These are phyloP conservation scores for Thermothelomyces thermophilus DNA, from an alignment of 2,329 filamentous ascomycete genomes.

Conservation along the genomic window DNA sequence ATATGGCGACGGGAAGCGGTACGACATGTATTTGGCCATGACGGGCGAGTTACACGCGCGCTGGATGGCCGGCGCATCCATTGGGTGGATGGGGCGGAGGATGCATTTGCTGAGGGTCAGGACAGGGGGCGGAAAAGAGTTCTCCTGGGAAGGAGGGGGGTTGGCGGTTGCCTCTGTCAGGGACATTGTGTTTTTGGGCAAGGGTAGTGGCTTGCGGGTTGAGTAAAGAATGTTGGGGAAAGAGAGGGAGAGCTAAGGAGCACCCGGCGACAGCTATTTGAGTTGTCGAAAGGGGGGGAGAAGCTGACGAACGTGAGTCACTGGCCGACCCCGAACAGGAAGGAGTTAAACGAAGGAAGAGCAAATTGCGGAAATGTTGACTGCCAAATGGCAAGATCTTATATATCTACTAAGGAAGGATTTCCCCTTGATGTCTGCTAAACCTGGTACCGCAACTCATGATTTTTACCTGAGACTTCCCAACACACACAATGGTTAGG, in stretches of 20 bases:
- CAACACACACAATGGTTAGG: constrained; percentile 4
- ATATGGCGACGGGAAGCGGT: constrained; percentile 43
- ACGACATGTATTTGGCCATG: constrained; percentile 36
- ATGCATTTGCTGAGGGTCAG: constrained; percentile 29
- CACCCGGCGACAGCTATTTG: background rate
- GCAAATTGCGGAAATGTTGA: background rate
- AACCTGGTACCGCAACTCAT: background rate
- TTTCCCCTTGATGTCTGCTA: background rate
- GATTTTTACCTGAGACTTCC: too few relatives aligned
- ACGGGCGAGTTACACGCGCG: constrained; percentile 34
- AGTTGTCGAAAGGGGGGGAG: background rate
- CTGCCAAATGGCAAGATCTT: background rate
- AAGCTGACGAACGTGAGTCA: background rate
- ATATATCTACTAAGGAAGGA: background rate
- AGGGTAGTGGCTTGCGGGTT: background rate
- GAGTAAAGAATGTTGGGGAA: background rate
- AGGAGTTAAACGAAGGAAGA: background rate
- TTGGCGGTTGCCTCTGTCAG: background rate
- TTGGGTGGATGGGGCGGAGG: constrained; percentile 35
- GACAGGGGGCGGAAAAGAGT: constrained; percentile 23
- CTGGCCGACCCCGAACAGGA: constrained; percentile 1
- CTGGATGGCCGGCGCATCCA: constrained; percentile 34
- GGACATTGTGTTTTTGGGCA: background rate
- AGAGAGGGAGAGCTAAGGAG: background rate
- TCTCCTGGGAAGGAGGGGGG: background rate